A percentile compares a stretch with the other conserved stretches of the same genome.
Evolutionary conservation across 2,329 filamentous ascomycete genomes (phyloP).

Genomic region (Fusarium ramigenum): DNA sequence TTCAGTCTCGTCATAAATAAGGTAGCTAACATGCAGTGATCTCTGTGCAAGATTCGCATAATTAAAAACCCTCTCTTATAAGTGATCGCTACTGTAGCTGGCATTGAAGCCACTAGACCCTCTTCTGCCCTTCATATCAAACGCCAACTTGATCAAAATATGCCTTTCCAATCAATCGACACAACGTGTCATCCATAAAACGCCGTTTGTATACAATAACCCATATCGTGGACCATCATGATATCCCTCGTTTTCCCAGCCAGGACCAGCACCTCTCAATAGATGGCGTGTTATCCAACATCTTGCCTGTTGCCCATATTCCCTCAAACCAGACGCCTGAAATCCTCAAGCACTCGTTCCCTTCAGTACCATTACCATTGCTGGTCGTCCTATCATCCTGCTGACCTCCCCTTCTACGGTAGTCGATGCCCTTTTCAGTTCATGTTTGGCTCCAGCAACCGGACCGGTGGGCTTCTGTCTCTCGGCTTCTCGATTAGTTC

Average conservation of each 20-base stretch:
- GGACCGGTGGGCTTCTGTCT: constrained; percentile 52
- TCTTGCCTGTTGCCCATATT: background rate
- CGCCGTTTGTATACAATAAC: constrained; percentile 26
- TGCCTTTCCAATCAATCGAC: background rate
- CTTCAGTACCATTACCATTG: background rate
- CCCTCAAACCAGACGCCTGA: constrained; percentile 15
- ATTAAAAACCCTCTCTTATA: background rate
- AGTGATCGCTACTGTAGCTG: background rate
- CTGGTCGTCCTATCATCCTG: background rate
- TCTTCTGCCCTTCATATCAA: background rate
- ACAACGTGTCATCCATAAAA: background rate
- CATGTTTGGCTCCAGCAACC: constrained; percentile 39
- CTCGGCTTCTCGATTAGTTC: constrained; percentile 65
- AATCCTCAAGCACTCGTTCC: background rate
- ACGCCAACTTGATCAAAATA: background rate
- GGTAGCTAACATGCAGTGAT: background rate
- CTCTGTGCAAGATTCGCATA: background rate
- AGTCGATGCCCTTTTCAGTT: constrained; percentile 5
- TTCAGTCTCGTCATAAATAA: background rate
- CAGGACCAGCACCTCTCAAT: background rate
- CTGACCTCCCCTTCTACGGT: background rate
- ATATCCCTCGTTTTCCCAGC: background rate
- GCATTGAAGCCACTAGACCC: background rate
- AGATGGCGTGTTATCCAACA: background rate
- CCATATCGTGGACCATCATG: constrained; percentile 19